Conservation (phyloP, 2,329 filamentous ascomycete species). For the Botrytis pseudocinerea region DNA sequence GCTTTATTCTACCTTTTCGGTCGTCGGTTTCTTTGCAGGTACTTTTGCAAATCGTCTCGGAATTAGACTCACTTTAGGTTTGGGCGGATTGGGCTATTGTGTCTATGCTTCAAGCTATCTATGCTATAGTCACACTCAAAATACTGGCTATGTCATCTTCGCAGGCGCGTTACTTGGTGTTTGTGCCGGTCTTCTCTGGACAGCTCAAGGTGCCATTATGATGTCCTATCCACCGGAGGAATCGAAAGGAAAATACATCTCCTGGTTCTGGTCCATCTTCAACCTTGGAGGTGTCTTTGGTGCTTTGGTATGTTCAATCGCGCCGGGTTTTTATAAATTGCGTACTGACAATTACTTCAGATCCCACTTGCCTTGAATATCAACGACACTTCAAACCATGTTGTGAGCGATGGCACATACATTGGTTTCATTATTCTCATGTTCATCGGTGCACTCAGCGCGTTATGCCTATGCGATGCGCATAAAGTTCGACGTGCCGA, state of each 20-base stretch:
- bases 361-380: conserved; percentile 72
- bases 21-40: conserved; percentile 67
- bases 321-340: neutral
- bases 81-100: conserved; percentile 74
- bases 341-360: conserved; percentile 36
- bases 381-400: conserved; percentile 48
- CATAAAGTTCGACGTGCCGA: conserved; percentile 66
- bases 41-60: conserved; percentile 75
- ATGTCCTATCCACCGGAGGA: conserved; percentile 82
- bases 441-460: conserved; percentile 66
- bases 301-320: conserved; percentile 49
- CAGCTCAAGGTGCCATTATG: conserved; percentile 79
- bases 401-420: conserved; percentile 74
- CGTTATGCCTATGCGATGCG: conserved; percentile 68
- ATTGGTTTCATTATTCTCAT: conserved; percentile 80
- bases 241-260: conserved; percentile 83
- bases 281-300: conserved; percentile 87
- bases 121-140: conserved; percentile 29
- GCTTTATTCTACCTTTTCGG: conserved; percentile 51
- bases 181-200: conserved; percentile 77
- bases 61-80: conserved; percentile 63
- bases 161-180: conserved; percentile 74
- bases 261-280: conserved; percentile 92
- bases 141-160: conserved; percentile 66
- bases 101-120: conserved; percentile 66